Conservation (phyloP, 2,329 filamentous ascomycete genomes). For the Pseudogymnoascus sp. region DNA sequence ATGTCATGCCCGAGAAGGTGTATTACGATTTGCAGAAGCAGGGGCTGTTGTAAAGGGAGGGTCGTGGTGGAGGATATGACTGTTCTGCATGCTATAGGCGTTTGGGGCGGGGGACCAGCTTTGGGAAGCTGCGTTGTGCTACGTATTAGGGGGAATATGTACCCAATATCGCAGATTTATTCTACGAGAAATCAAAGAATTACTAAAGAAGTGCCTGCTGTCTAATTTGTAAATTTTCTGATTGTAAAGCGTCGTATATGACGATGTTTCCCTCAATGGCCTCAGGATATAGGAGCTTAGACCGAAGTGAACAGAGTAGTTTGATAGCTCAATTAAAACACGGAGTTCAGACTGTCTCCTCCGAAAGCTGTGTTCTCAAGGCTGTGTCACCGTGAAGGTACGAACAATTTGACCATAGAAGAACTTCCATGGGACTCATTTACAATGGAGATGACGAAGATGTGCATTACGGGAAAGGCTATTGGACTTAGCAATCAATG, state of each 20-base stretch:
- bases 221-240: background rate
- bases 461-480: background rate
- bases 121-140: background rate
- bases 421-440: background rate
- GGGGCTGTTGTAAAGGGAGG: constrained; percentile 55
- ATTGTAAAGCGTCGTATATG: background rate
- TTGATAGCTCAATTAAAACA: background rate
- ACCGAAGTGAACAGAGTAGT: background rate
- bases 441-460: background rate
- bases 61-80: background rate
- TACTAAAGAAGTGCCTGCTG: background rate
- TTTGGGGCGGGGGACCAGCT: background rate
- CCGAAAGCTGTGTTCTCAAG: no score
- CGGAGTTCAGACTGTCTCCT: background rate
- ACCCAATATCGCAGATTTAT: background rate
- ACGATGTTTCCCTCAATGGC: background rate
- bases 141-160: background rate
- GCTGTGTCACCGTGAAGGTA: background rate
- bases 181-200: background rate
- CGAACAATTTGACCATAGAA: background rate
- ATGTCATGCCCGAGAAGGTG: constrained; percentile 98
- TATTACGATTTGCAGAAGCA: constrained; percentile 93
- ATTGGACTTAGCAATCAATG: no score
- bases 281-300: background rate
- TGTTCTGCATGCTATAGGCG: background rate